These are phyloP conservation scores for Trichodelitschia bisporula DNA, from an alignment of 495 filamentous ascomycete genomes.

Conservation along the genomic window DNA sequence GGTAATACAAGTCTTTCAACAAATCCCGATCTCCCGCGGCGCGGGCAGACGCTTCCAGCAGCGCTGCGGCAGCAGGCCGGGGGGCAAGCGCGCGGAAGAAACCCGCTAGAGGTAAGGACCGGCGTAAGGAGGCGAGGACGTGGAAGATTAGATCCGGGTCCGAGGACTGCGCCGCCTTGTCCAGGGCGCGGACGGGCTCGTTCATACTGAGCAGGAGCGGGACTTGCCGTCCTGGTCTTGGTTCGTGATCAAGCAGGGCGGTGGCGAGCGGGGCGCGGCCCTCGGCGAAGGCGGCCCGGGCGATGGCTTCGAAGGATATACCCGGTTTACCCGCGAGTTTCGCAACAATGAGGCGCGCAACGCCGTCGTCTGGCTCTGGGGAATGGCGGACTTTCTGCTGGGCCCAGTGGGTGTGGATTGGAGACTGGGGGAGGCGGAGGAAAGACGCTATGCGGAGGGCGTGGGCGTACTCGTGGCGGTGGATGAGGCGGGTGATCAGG, in stretches of 20 bases:
- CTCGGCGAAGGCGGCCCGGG: constrained; percentile 86
- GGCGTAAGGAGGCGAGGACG: constrained; percentile 70
- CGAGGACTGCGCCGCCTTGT: constrained; percentile 90
- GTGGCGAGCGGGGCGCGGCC: constrained; percentile 70
- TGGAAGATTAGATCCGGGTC: constrained; percentile 81
- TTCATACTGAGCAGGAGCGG: constrained; percentile 88
- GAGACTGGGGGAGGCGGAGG: constrained; percentile 62
- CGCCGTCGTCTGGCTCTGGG: constrained; percentile 62
- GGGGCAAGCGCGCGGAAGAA: constrained; percentile 87
- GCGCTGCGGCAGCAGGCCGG: constrained; percentile 64
- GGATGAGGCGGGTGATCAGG: constrained; percentile 62
- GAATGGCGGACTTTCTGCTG: constrained; percentile 76
- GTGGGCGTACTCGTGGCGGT: constrained; percentile 73
- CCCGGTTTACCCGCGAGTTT: constrained; percentile 68
- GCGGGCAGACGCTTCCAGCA: constrained; percentile 64
- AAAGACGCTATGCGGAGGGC: constrained; percentile 79
- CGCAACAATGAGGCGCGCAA: constrained; percentile 68
- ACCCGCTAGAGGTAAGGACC: constrained; percentile 65
- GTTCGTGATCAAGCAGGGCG: constrained; percentile 76
- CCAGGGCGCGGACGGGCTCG: constrained; percentile 81
- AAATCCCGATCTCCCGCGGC: constrained; percentile 47
- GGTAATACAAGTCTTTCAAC: constrained; percentile 90
- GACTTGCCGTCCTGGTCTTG: constrained; percentile 81
- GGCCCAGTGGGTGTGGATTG: constrained; percentile 91
- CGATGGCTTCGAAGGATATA: constrained; percentile 86